A percentile compares a stretch with the other conserved stretches of the same genome.
phyloP scores from a whole-genome alignment of 768 basidiomycete genomes.

The Tulasnella sp. region DNA sequence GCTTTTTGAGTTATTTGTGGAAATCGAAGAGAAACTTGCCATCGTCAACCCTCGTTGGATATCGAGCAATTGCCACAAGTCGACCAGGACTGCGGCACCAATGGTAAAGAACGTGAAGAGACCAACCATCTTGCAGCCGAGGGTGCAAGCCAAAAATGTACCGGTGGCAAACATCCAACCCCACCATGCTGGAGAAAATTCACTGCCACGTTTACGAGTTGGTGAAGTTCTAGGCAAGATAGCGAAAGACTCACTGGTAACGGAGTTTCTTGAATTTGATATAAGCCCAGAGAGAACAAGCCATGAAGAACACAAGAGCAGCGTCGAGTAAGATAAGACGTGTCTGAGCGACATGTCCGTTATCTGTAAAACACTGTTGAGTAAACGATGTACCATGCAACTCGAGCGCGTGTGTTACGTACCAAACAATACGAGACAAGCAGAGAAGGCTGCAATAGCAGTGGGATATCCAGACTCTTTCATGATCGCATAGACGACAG shows the following conservation, averaged over 20 bases:
- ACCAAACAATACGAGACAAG: conserved; percentile 79
- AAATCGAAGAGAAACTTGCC: conserved; percentile 31
- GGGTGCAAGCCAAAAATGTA: conserved; percentile 85
- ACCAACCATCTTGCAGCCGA: conserved; percentile 97
- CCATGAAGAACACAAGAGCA: conserved; percentile 88
- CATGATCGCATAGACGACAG: conserved; percentile 92
- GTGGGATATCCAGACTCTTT: conserved; percentile 95
- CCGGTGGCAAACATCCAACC: conserved; percentile 85
- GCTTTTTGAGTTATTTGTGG: background rate
- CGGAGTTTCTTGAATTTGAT: conserved; percentile 90
- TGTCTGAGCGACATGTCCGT: conserved; percentile 91
- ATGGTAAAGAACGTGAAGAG: conserved; percentile 79
- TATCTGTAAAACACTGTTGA: conserved; percentile 65
- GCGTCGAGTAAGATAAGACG: conserved; percentile 93
- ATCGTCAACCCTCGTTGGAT: conserved; percentile 64
- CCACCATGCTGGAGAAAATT: conserved; percentile 89
- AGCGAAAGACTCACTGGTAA: conserved; percentile 44
- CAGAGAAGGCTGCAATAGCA: conserved; percentile 80
- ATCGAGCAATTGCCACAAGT: conserved; percentile 91
- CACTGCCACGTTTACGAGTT: conserved; percentile 33
- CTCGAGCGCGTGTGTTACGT: conserved; percentile 25
- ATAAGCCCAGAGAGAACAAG: conserved; percentile 85
- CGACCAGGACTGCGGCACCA: conserved; percentile 81
- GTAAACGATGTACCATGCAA: background rate
- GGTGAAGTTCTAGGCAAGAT: background rate